phyloP scores from a whole-genome alignment of 1,284 basidiomycete genomes.

The Leccinum subfulvum region DNA sequence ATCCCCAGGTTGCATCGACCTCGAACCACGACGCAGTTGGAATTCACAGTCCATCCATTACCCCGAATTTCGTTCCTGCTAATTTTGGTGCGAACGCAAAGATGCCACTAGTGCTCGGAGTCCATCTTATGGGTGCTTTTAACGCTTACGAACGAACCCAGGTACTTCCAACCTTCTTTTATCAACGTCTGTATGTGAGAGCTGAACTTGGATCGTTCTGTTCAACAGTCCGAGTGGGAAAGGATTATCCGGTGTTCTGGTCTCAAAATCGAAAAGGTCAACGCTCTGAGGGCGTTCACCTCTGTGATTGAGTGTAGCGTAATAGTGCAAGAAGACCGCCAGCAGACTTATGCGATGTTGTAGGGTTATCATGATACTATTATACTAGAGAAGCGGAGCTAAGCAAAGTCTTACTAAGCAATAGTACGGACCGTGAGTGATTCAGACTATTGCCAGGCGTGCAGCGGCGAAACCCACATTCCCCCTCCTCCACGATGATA shows the following conservation, averaged over 20 bases:
- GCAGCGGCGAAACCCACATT: background rate
- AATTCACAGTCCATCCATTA: background rate
- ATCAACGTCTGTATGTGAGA: no score
- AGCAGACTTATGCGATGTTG: background rate
- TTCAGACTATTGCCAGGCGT: no score
- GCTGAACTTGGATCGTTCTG: background rate
- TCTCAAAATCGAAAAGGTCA: background rate
- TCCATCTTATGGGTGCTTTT: conserved; percentile 11
- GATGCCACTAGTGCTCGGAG: conserved; percentile 11
- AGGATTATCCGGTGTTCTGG: background rate
- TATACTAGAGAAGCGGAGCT: background rate
- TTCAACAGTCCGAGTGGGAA: background rate
- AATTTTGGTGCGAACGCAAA: conserved; percentile 9
- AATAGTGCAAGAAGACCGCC: background rate
- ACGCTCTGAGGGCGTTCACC: conserved; percentile 1
- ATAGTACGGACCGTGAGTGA: background rate
- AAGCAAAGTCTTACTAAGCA: background rate
- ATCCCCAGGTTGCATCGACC: background rate
- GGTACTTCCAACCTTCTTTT: background rate
- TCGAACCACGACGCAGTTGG: background rate
- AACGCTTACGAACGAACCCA: conserved; percentile 3
- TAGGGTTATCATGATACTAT: no score
- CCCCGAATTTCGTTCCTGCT: conserved; percentile 4
- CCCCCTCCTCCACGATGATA: background rate
- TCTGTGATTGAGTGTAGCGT: conserved; percentile 8